These are phyloP conservation scores for Beauveria medogensis DNA, from an alignment of 2,329 filamentous ascomycete genomes.

Conservation along the genomic window DNA sequence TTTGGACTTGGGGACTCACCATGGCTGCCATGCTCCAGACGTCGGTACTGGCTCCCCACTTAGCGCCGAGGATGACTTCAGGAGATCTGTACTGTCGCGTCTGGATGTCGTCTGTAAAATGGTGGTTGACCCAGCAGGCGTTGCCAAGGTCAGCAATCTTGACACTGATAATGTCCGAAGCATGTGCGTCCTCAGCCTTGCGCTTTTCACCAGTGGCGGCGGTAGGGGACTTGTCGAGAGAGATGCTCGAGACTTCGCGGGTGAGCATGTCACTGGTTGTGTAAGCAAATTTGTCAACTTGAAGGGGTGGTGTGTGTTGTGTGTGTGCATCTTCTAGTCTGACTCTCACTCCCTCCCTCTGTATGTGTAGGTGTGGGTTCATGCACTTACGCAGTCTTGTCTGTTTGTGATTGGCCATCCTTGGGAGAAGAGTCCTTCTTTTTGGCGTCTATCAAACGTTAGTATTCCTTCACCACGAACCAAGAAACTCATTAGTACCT, in stretches of 20 bases:
- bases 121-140: constrained; percentile 96
- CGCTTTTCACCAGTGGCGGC: constrained; percentile 54
- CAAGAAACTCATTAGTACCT: constrained; percentile 50
- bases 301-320: not conserved
- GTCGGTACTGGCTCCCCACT: constrained; percentile 99
- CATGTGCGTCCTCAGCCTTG: constrained; percentile 48
- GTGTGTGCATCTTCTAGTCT: not conserved
- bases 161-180: constrained; percentile 78
- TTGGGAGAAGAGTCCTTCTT: constrained; percentile 38
- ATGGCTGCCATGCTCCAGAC: constrained; percentile 99
- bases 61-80: constrained; percentile 90
- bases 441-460: constrained; percentile 22
- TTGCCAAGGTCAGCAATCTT: constrained; percentile 98
- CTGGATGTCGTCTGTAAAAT: constrained; percentile 99
- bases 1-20: constrained; percentile 47
- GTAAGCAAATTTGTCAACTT: constrained; percentile 9
- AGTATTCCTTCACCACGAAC: not conserved
- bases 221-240: constrained; percentile 65
- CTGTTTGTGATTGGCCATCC: constrained; percentile 71
- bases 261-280: constrained; percentile 69
- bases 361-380: not conserved
- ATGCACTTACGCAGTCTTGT: constrained; percentile 80
- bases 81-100: constrained; percentile 95
- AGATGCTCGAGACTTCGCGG: constrained; percentile 90
- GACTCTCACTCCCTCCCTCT: not conserved